Base-by-base conservation (phyloP, 176 grass and related monocot species). In the Avena eriantha region DNA sequence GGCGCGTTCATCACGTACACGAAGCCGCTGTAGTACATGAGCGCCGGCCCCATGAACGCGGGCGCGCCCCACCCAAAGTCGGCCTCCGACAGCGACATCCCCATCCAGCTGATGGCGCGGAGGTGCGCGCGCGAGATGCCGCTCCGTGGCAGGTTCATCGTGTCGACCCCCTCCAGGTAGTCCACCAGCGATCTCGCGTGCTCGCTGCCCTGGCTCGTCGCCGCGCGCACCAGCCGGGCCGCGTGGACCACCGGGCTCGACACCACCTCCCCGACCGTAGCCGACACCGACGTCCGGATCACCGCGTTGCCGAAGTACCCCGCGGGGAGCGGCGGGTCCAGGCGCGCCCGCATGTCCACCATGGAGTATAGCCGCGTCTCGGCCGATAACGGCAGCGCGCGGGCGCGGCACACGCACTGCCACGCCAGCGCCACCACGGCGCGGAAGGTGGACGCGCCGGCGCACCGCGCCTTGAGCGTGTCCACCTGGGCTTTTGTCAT, bases 41-140 rank as follows among this genome's bases (percentile, higher is more conserved):
- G 39, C 15, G 87, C 84, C 8, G 87, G 90, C 17, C 57, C 86
- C 81, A 87, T 88, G 82, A 93, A 93, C 67, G 35, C 79, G 19
- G 89, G 89, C 75, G 83, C 47, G 7, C 91, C 93, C 91, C 91
- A 93, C 17, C 93, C 86, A 50, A 95, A 91, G 56, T 95, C 81
- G 3, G 91, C 76, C 10, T 86, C 82, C 35, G 82, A 70, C 2
- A 87, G 58, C 19, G 89, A 80, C 86, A 95, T 87, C 34, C 91
- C 83, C 65, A 93, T 39, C 91, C 89, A 95, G 86, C 93, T 95
- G 49, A 93, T 87, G 19, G 83, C 91, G 2, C 86, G 89, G 46
- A 93, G 73, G 36, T 89, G 77, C 22, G 77, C 50, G 4, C n/a
- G 46, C 9, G 86, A 80, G 65, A 93, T 73, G n/a, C 86, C 80